Evolutionary conservation across 805 yeast species (phyloP), one percentile per base, ranked within the genome.

Genomic region (Torulaspora quercuum): DNA sequence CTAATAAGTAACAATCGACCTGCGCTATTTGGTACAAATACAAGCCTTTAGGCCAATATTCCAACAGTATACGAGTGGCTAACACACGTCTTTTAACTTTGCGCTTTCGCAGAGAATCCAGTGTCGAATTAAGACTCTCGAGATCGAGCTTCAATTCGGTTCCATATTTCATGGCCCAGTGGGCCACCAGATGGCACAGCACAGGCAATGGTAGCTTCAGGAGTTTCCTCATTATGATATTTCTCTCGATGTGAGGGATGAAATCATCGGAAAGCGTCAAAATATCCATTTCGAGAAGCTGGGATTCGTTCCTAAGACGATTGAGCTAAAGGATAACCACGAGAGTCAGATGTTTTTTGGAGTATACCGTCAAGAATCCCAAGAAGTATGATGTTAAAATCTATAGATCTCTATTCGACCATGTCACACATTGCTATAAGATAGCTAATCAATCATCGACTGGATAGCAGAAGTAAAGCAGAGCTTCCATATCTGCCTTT

Each of bases 1-100:
- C 73, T 28, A 82, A 63, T 28, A 72, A 51, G 46, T 80, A 83
- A 35, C 81, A 74, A 47, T 84, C 92, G 4, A 82, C 60, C 42
- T 82, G 87, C 0, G 92, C 80, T 25, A 78, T 52, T 52, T 84
- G 94, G 11, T 78, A 45, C 8, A 56, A 18, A 29, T 43, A 51
- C 13, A 56, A 30, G 4, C 63, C 63, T 3, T 41, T 31, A 1
- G 52, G 55, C 55, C 55, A 56, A 34, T 45, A 53, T 29, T 43
- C 38, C 4, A 29, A 20, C 18, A 53, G 19, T 25, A 55, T 42
- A 20, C 35, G 39, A 8, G 32, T 38, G 2, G 49, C 47, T 5
- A 52, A 11, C 3, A 38, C 35, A 3, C 32, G 36, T 24, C 54
- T 41, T 16, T 34, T 45, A 4, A 40, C 39, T n/a, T 41, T 46